Evolutionary conservation across 805 yeast genomes (phyloP), one percentile per base, ranked within the genome.

Genomic region (Myxozyma lipomycoides): DNA sequence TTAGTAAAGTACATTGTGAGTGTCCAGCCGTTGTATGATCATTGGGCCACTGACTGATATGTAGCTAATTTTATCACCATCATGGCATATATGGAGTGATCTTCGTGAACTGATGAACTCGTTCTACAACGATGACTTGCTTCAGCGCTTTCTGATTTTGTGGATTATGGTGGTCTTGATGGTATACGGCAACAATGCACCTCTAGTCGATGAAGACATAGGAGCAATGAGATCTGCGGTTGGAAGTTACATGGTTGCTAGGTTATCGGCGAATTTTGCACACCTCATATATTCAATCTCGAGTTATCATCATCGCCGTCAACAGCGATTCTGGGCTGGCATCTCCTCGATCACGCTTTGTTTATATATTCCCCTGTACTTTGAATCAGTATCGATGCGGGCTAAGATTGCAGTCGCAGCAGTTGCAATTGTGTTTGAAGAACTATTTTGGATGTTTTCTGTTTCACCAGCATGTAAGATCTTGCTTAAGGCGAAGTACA

Each of bases 1-100:
- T 64, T 81, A 23, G 64, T 75, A 35, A 71, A 71, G 55, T 81
- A 79, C 60, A 46, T 78, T 4, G 59, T 81, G 38, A n/a, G 40
- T 6, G 35, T 3, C 41, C 22, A 9, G 25, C 28, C 30, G 19
- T 40, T 17, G 19, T 23, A 24, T 10, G 39, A 10, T 44, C 2
- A 9, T 21, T 36, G 15, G 45, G 40, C 12, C 18, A n/a, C 15
- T 15, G n/a, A 15, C 17, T 24, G 24, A 2, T 15, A 2, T 3
- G 42, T 21, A 28, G 43, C 42, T 52, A 9, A 62, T 79, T 1
- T 81, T 80, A 49, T 45, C 77, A 18, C 84, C 84, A 0, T 74
- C 80, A n/a, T 82, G 80, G 78, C 74, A 73, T 19, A 77, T 81
- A 21, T 82, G 86, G 86, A 64, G 73, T n/a, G 85, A 81, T 59